Base-by-base conservation (phyloP, 768 basidiomycete species). In the Boletellus ananiceps region DNA sequence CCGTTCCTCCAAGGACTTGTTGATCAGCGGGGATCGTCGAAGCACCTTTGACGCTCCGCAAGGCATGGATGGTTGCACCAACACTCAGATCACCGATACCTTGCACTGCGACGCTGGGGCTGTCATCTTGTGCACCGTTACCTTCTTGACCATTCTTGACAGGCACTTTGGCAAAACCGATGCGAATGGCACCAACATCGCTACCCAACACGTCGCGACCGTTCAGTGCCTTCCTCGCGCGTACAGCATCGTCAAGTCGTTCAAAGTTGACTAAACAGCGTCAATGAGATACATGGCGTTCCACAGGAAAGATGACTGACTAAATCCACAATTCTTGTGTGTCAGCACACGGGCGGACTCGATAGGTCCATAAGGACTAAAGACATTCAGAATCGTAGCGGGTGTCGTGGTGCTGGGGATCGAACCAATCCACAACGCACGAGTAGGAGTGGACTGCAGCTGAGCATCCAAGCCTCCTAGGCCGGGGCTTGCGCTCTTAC, bases 381-480 rank as follows among this genome's bases (percentile, higher is more conserved):
- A 99, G 36, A 99, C 90, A 58, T 92, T 93, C 44, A 97, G 70
- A 56, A 99, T 88, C 2, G 92, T 94, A 2, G 90, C 89, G 8
- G 96, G 92, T 5, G 93, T 96, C 11, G 95, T 97, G 3, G 88
- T 89, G 3, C 88, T 88, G 9, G 96, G 96, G 60, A 99, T 96
- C 37, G 90, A 93, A 5, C 96, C 96, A 61, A 99, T 90, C 95
- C 96, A 99, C 18, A 98, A 77, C 2, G 95, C 95, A 50, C 96
- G 76, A 1, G 96, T 97, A 4, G 96, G 96, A 35, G 88, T 84
- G 8, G 88, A 87, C 66, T 94, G 93, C 19, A 92, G 70, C 65
- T 93, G 90, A 8, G 87, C 84, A 54, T 92, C 91, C 77, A 91
- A 79, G 42, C 82, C 81, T 23, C 79, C 82, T 40, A 86, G 61